Base-by-base conservation (phyloP, 2,329 filamentous ascomycete genomes). In the Xylariaceae sp. region DNA sequence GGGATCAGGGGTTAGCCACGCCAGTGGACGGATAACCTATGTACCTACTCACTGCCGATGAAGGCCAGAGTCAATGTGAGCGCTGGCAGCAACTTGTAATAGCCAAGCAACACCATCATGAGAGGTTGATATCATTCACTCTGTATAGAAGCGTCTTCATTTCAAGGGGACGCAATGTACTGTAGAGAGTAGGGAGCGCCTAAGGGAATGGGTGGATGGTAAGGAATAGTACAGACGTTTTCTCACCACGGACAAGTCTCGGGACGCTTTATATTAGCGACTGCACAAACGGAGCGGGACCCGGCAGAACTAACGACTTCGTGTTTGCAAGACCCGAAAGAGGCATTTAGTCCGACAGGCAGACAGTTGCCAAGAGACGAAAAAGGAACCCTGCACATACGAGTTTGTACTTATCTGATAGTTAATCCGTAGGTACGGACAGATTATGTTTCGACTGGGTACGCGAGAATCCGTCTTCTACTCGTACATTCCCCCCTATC, bases 1-100 rank as follows among this genome's bases (percentile, higher is more conserved):
- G 62, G 23, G 9, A 23, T 18, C 51, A 48, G 10, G 1, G 47
- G 42, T 58, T 52, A 62, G 57, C 13, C 13, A 3, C 7, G 35
- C 10, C 17, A 30, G 23, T 5, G 3, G 56, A 23, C 44, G 11
- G 4, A 39, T n/a, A 13, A 13, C 13, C 18, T 30, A 5, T 30
- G 23, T 30, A 30, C 23, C 23, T 30, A 53, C 57, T 49, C 51
- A 64, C 62, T 45, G 42, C 42, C 59, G 10, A 62, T 48, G 30
- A 62, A 53, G 2, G 53, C 37, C 15, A 62, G 13, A 13, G 53
- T 34, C 37, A 62, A 53, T 15, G 9, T 44, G 10, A 53, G 9
- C 39, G 57, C 48, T 17, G 35, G 54, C 34, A 59, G 30, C 13
- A 58, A 13, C 53, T 49, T 59, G 10, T 37, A 49, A 17, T 9